These are phyloP conservation scores for Xylaria sp. DNA, from an alignment of 2,329 filamentous ascomycete species.

Conservation along the genomic window DNA sequence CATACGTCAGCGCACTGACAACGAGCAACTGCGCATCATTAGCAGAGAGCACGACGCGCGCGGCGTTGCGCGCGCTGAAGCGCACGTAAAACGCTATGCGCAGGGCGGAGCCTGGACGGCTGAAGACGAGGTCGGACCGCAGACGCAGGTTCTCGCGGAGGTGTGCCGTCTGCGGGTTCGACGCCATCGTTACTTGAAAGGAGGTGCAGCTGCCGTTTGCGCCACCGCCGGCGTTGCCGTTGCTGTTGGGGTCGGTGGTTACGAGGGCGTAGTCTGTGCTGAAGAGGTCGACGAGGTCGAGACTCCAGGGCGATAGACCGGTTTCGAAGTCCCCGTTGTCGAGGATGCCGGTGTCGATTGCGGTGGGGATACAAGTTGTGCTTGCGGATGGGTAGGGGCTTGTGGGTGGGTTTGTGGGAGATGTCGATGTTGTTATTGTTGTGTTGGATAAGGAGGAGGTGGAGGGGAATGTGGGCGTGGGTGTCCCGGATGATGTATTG, in stretches of 20 bases:
- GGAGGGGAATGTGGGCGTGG: slow-evolving; percentile 1
- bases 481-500: neutral
- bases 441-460: slow-evolving; percentile 11
- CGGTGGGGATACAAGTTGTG: slow-evolving; percentile 15
- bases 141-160: slow-evolving; percentile 44
- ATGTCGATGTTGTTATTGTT: slow-evolving; percentile 7
- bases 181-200: slow-evolving; percentile 42
- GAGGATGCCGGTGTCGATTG: slow-evolving; percentile 36
- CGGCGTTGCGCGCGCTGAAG: slow-evolving; percentile 48
- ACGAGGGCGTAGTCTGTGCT: slow-evolving; percentile 42
- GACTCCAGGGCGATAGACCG: slow-evolving; percentile 45
- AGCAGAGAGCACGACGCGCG: slow-evolving; percentile 51
- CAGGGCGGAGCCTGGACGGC: slow-evolving; percentile 31
- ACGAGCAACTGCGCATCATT: slow-evolving; percentile 50
- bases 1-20: slow-evolving; percentile 20
- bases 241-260: neutral
- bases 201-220: slow-evolving; percentile 42
- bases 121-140: slow-evolving; percentile 38
- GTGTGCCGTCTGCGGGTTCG: slow-evolving; percentile 41
- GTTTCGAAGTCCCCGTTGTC: slow-evolving; percentile 47
- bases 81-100: slow-evolving; percentile 41
- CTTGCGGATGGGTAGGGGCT: neutral
- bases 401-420: neutral
- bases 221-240: slow-evolving; percentile 17
- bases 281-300: slow-evolving; percentile 46